Evolutionary conservation across 2,329 filamentous ascomycete species (phyloP).

Genomic region (Intubia oerlemansii): DNA sequence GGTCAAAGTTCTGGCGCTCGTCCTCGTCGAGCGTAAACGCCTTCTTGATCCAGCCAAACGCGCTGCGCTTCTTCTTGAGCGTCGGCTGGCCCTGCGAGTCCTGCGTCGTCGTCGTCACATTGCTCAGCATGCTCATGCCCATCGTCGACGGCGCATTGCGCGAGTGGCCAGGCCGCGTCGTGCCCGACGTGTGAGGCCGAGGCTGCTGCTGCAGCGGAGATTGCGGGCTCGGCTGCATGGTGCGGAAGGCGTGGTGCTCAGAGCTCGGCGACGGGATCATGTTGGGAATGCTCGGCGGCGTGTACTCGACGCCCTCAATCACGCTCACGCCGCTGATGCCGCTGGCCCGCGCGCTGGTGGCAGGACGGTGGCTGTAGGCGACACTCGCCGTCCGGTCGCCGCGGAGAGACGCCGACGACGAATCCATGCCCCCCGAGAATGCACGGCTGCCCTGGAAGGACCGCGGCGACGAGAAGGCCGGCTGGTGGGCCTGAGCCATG

Average conservation of each 20-base stretch:
- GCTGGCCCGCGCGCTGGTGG: not conserved
- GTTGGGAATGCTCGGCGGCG: conserved; percentile 17
- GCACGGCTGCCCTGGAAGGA: conserved; percentile 12
- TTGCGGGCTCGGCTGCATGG: conserved; percentile 39
- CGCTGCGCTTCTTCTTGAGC: conserved; percentile 45
- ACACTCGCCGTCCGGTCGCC: conserved; percentile 16
- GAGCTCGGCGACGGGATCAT: conserved; percentile 26
- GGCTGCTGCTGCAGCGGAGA: conserved; percentile 42
- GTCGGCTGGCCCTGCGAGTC: conserved; percentile 16
- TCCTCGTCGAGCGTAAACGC: conserved; percentile 44
- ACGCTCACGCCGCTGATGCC: too few relatives aligned
- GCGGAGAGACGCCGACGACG: too few relatives aligned
- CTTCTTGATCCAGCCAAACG: conserved; percentile 48
- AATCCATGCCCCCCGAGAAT: conserved; percentile 11
- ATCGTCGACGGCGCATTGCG: conserved; percentile 30
- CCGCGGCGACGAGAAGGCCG: conserved; percentile 11
- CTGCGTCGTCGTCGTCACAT: conserved; percentile 24
- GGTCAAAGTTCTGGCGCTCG: conserved; percentile 37
- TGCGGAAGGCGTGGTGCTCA: conserved; percentile 36
- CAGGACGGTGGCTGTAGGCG: not conserved
- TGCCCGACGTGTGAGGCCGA: conserved; percentile 31
- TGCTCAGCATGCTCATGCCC: conserved; percentile 37
- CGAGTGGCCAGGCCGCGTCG: conserved; percentile 16
- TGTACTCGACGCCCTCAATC: conserved; percentile 11
- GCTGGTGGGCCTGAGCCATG: conserved; percentile 14